Base-by-base conservation (phyloP, 2,329 filamentous ascomycete genomes). In the Claviceps citrina region DNA sequence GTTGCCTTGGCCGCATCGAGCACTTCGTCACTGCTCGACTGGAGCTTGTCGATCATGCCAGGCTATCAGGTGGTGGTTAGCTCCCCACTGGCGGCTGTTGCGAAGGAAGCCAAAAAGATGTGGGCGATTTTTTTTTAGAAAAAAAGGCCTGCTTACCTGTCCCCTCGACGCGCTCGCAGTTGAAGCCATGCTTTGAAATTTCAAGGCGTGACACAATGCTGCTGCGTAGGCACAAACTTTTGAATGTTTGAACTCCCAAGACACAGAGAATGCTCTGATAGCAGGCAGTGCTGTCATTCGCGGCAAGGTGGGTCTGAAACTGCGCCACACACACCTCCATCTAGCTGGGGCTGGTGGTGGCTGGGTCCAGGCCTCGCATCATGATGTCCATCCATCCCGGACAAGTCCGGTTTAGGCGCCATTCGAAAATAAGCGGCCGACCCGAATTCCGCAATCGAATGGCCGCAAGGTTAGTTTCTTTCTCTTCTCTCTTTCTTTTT, bases 11-110 rank as follows among this genome's bases (percentile, higher is more conserved):
- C 63, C 41, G 64, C 60, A 27, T 53, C 51, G 35, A 61, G 56
- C 41, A 66, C 49, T 18, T 57, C 48, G 38, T 59, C 54, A 26
- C 61, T 49, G 43, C 61, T 58, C 40, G 57, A 49, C 44, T 59
- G 54, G 36, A 67, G 60, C 52, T 64, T 65, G 51, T 54, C 53
- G 38, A 64, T 54, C 41, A 57, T 52, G 43, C 54, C 49, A 41
- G 52, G 47, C 62, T 24, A 8, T 8, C 22, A 24, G 22, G 22
- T 27, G 27, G 13, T 38, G 34, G 22, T 39, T 30, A 43, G 38
- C 25, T 32, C n/a, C 20, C 16, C 31, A 20, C 24, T 27, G n/a
- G n/a, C n/a, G 13, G 13, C 18, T 24, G 7, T 13, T 33, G 6
- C 7, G 7, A 22, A 24, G 19, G 7, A n/a, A n/a, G n/a, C 13